Evolutionary conservation across 1,139 yeast species (phyloP).

Genomic region (Blastobotrys malaysiensis): DNA sequence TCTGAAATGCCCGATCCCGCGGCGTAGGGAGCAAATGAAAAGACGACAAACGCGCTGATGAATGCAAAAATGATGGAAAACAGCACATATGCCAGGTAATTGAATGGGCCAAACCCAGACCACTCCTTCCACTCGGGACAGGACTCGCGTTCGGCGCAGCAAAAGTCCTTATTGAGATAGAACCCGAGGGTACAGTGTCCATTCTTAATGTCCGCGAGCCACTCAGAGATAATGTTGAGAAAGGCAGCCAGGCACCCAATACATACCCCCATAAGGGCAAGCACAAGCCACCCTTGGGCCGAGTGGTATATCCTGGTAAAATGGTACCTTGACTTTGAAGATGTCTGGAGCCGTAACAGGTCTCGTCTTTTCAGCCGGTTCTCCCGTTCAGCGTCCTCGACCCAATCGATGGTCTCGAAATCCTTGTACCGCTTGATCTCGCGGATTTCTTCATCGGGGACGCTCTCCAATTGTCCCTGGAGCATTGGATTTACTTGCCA

Average conservation of each 20-base stretch:
- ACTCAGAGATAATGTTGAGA: conserved; percentile 75
- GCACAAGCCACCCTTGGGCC: conserved; percentile 66
- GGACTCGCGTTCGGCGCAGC: conserved; percentile 62
- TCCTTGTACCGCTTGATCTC: conserved; percentile 34
- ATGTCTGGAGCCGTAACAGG: conserved; percentile 16
- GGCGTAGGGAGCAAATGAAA: conserved; percentile 75
- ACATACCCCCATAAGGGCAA: conserved; percentile 65
- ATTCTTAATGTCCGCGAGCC: conserved; percentile 69
- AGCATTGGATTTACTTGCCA: neutral
- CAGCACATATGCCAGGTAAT: conserved; percentile 54
- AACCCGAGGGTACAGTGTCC: conserved; percentile 74
- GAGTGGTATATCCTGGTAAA: conserved; percentile 37
- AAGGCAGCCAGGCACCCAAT: conserved; percentile 83
- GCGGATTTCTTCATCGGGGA: conserved; percentile 5
- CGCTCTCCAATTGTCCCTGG: conserved; percentile 1
- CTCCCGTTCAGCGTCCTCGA: conserved; percentile 63
- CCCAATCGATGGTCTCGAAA: conserved; percentile 78
- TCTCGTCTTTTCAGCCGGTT: conserved; percentile 38
- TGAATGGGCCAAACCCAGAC: conserved; percentile 35
- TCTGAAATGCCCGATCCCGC: conserved; percentile 98
- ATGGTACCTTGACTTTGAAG: neutral
- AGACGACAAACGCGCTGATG: conserved; percentile 63
- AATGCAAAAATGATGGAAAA: conserved; percentile 60
- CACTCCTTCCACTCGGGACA: conserved; percentile 37
- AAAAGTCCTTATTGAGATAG: conserved; percentile 67